phyloP scores from a whole-genome alignment of 345 rosid genomes.

The Cardamine occulta region DNA sequence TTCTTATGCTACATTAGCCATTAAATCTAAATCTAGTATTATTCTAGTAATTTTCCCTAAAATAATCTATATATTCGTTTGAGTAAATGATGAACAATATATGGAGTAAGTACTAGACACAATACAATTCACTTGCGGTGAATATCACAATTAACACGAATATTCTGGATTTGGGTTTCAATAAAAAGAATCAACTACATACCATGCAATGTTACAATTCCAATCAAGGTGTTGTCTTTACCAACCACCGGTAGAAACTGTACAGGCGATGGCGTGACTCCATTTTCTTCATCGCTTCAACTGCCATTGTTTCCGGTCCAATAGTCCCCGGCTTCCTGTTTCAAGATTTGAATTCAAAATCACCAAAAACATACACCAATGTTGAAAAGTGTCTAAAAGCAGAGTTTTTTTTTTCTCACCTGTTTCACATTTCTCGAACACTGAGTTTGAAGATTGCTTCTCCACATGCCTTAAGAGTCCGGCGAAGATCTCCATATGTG shows the following conservation, averaged over 20 bases:
- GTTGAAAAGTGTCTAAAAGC: neutral
- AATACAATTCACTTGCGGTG: conserved; percentile 26
- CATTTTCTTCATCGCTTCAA: conserved; percentile 97
- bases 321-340: conserved; percentile 88
- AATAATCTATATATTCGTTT: conserved; percentile 25
- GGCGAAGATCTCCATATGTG: conserved; percentile 93
- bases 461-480: conserved; percentile 87
- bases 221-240: conserved; percentile 68
- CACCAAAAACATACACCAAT: neutral
- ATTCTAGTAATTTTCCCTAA: too few species aligned
- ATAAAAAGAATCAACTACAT: conserved; percentile 38
- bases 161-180: conserved; percentile 14
- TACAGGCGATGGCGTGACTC: conserved; percentile 94
- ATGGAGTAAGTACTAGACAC: conserved; percentile 9
- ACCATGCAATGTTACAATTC: conserved; percentile 91
- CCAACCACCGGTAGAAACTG: conserved; percentile 87
- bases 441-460: conserved; percentile 92
- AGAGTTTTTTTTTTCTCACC: conserved; percentile 46
- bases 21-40: too few species aligned
- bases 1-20: too few species aligned
- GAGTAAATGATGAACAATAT: conserved; percentile 19
- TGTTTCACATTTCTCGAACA: conserved; percentile 95
- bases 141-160: conserved; percentile 24
- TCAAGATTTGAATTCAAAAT: neutral
- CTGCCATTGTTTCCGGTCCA: conserved; percentile 92